These are phyloP conservation scores for Eucalyptus pauciflora DNA, from an alignment of 345 rosid genomes.

Conservation along the genomic window DNA sequence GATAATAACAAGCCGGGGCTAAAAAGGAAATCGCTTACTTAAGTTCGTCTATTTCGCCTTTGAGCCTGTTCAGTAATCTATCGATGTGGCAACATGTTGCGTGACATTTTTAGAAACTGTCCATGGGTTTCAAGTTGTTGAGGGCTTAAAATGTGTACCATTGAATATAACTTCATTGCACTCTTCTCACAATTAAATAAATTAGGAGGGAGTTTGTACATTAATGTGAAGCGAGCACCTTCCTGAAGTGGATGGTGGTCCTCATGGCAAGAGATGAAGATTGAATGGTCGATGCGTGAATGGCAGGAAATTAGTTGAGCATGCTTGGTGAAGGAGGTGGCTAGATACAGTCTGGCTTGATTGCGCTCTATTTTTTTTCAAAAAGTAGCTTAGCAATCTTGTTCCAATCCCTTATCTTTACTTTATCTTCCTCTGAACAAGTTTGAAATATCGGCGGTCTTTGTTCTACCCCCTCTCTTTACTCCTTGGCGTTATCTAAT, in stretches of 20 bases:
- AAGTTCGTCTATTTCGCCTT: background rate
- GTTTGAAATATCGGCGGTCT: background rate
- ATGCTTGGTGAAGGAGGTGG: background rate
- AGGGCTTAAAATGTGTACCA: background rate
- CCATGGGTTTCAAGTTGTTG: background rate
- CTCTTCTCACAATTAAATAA: background rate
- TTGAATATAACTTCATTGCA: background rate
- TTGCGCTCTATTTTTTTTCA: background rate
- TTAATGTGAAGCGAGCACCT: background rate
- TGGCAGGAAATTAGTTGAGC: background rate
- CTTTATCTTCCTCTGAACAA: background rate
- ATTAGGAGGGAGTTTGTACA: background rate
- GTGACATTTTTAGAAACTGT: background rate
- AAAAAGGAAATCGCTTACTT: background rate
- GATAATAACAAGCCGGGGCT: background rate
- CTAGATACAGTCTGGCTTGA: background rate
- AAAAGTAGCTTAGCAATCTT: no score
- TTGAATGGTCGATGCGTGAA: background rate
- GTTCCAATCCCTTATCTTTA: no score
- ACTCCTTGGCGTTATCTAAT: background rate
- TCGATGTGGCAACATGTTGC: background rate
- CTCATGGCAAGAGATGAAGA: background rate
- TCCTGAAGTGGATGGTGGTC: background rate
- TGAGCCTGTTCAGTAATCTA: background rate
- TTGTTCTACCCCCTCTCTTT: background rate